Evolutionary conservation across 352 stramenopile genomes (phyloP), one percentile per base, ranked within the genome.

Genomic region (Phytophthora nicotianae): DNA sequence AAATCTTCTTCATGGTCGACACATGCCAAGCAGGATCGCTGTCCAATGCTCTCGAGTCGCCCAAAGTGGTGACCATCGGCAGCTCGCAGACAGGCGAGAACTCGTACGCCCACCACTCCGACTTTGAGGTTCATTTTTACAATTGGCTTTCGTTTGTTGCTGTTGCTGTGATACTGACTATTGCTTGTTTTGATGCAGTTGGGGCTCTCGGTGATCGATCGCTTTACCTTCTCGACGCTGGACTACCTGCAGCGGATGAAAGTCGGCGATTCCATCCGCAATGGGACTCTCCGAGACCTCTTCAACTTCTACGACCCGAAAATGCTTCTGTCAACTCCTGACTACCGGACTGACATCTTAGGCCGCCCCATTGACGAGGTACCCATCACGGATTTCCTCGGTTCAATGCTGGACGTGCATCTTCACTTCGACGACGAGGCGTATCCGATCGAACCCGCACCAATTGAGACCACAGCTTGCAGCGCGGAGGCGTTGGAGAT

Each of bases 1-100:
- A 98, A 65, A 91, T 98, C 19, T 95, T 99, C 48, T 98, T 98
- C 66, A 97, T 98, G 72, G 93, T 98, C n/a, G 96, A 99, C 83
- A 99, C 96, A 6, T 99, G 96, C 70, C 96, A 99, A 72, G 96
- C 96, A 4, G 96, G 95, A 33, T 98, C 95, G 43, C 79, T 98
- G 26, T 86, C 83, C 32, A 95, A 95, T 45, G 74, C 89, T 6
- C 80, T 96, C 41, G 75, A 80, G 41, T 94, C 86, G 2, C 89
- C 90, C 0, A 98, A 98, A 62, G 88, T 98, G 7, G 89, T 97
- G 46, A 95, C 90, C 8, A 93, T 98, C 47, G 95, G 93, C 48
- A 98, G 91, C 53, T 97, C 90, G 19, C 66, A 96, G 49, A 88
- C 86, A 16, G 85, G 83, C 32, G 89, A 99, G 67, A 98, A 97